Evolutionary conservation across 352 stramenopile species (phyloP).

Genomic region (Achlya hypogyna): DNA sequence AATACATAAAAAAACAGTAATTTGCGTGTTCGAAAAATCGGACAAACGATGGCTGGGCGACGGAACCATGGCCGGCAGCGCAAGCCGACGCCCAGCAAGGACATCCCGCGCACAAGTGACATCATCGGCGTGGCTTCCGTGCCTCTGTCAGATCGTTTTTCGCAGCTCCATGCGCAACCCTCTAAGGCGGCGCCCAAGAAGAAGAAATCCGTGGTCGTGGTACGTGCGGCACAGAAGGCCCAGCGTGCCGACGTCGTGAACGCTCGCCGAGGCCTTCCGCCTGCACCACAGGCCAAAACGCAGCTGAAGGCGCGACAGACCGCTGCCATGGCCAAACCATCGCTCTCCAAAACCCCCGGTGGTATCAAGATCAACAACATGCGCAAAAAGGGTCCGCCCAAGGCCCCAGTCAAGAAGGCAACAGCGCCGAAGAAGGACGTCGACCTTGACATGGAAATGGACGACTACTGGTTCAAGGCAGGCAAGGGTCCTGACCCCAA

Average conservation of each 20-base stretch:
- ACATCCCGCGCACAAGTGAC: background rate
- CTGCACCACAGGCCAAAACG: conserved; percentile 24
- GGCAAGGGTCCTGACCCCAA: conserved; percentile 84
- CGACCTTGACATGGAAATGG: conserved; percentile 83
- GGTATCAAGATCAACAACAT: conserved; percentile 9
- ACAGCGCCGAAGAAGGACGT: conserved; percentile 30
- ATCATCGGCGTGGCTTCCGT: conserved; percentile 58
- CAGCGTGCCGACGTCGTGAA: conserved; percentile 71
- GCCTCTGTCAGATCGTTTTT: conserved; percentile 71
- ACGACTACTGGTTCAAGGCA: conserved; percentile 80
- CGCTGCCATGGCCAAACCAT: background rate
- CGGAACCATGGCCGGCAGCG: background rate
- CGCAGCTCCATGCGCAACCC: conserved; percentile 35
- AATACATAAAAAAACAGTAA: background rate
- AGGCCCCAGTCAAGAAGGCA: background rate
- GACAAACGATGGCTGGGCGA: background rate
- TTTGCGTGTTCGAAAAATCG: background rate
- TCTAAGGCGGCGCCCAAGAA: conserved; percentile 25
- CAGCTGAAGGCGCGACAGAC: conserved; percentile 20
- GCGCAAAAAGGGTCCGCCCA: background rate
- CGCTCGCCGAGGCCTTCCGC: conserved; percentile 55
- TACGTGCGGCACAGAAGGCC: conserved; percentile 28
- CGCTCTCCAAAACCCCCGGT: conserved; percentile 4
- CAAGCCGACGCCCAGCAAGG: background rate
- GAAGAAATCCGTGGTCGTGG: conserved; percentile 24